Percentiles rank a stretch among this genome's conserved stretches.
These are phyloP conservation scores for Leptographium procerum DNA, from an alignment of 2,329 filamentous ascomycete genomes.

Conservation along the genomic window DNA sequence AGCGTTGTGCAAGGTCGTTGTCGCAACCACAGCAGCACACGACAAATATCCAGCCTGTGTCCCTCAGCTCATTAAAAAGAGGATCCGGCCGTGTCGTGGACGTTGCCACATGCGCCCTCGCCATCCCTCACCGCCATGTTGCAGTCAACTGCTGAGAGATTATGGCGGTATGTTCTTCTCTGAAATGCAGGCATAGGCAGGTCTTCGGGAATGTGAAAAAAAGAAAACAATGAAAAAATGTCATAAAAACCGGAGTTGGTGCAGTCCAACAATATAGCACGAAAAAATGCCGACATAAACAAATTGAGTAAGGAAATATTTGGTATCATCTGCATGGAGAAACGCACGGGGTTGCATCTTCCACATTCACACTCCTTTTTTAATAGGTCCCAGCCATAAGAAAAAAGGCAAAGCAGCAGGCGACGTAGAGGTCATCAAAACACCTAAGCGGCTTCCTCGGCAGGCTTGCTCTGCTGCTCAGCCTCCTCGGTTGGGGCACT, in stretches of 20 bases:
- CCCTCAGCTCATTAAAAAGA: background rate
- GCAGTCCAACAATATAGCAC: background rate
- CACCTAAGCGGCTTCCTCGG: conserved; percentile 24
- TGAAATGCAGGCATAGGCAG: background rate
- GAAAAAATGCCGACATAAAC: conserved; percentile 5
- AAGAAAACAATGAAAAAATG: background rate
- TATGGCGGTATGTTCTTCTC: background rate
- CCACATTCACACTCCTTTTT: background rate
- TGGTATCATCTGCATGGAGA: conserved; percentile 14
- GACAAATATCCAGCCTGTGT: background rate
- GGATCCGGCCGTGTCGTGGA: background rate
- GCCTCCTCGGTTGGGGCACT: conserved; percentile 29
- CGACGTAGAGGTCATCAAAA: conserved; percentile 5
- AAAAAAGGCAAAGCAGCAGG: conserved; percentile 1
- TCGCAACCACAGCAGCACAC: background rate
- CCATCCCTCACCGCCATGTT: background rate
- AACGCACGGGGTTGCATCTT: conserved; percentile 6
- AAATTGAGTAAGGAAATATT: conserved; percentile 13
- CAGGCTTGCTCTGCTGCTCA: conserved; percentile 33
- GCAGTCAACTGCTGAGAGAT: background rate
- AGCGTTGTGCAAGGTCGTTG: conserved; percentile 8
- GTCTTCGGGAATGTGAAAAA: background rate
- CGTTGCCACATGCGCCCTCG: background rate
- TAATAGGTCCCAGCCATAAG: background rate
- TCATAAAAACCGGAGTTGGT: background rate